These are phyloP conservation scores for Leccinum angustisporum DNA, from an alignment of 1,284 basidiomycete genomes.

Conservation along the genomic window DNA sequence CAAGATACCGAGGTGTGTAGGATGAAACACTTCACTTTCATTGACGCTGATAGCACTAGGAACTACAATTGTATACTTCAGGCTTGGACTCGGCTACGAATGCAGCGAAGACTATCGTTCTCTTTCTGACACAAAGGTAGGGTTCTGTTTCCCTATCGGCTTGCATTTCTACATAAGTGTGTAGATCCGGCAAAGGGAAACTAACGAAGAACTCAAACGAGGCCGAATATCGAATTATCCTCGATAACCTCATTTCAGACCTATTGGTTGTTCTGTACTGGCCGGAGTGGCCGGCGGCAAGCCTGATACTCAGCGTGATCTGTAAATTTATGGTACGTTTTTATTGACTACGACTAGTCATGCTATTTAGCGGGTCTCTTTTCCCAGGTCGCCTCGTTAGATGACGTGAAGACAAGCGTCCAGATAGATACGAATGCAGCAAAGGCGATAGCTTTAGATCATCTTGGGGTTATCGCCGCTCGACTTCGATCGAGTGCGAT, in stretches of 20 bases:
- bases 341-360: not conserved
- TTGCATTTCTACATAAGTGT: not conserved
- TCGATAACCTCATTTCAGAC: slow-evolving; percentile 89
- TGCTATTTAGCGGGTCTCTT: not conserved
- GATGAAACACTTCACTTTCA: not conserved
- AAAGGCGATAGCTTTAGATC: slow-evolving; percentile 88
- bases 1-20: slow-evolving; percentile 57
- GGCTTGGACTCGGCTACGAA: slow-evolving; percentile 79
- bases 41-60: slow-evolving; percentile 39
- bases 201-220: slow-evolving; percentile 86
- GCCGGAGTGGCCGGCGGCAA: slow-evolving; percentile 96
- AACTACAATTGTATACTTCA: slow-evolving; percentile 63
- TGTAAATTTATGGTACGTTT: slow-evolving; percentile 78
- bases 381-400: slow-evolving; percentile 59
- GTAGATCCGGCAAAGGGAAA: slow-evolving; percentile 78
- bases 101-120: slow-evolving; percentile 80
- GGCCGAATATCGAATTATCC: slow-evolving; percentile 86
- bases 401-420: slow-evolving; percentile 72
- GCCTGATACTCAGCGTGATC: slow-evolving; percentile 74
- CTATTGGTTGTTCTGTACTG: slow-evolving; percentile 87
- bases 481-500: slow-evolving; percentile 64
- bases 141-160: slow-evolving; percentile 3
- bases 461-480: slow-evolving; percentile 89
- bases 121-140: slow-evolving; percentile 81
- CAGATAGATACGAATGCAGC: slow-evolving; percentile 76